A percentile compares a stretch with the other conserved stretches of the same genome.
Conservation (phyloP, 768 basidiomycete genomes). For the Chlorophyllum brunneum region DNA sequence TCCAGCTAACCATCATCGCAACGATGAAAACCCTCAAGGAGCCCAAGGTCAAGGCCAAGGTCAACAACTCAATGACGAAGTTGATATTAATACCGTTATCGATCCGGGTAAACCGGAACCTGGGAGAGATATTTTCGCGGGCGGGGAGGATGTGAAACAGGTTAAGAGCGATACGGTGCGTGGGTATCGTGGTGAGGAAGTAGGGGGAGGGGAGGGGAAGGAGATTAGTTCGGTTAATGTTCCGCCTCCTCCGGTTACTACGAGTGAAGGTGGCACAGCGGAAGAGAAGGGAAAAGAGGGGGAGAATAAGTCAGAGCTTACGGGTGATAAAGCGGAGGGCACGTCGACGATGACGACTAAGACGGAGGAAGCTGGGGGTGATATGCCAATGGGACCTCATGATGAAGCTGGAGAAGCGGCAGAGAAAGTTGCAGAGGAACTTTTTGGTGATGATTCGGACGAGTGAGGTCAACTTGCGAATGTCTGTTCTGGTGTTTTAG, state of each 20-base stretch:
- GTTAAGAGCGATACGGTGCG: slow-evolving; percentile 38
- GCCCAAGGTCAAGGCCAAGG: slow-evolving; percentile 2
- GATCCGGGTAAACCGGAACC: slow-evolving; percentile 59
- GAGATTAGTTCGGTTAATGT: slow-evolving; percentile 31
- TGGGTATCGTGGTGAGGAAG: slow-evolving; percentile 12
- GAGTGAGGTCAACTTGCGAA: too few species aligned
- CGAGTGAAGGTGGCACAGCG: slow-evolving; percentile 5
- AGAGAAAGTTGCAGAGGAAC: slow-evolving; percentile 39
- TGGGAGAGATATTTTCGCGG: slow-evolving; percentile 62
- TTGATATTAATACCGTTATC: slow-evolving; percentile 25
- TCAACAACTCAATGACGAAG: slow-evolving; percentile 11
- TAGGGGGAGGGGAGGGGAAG: slow-evolving; percentile 28
- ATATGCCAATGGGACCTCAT: slow-evolving; percentile 30
- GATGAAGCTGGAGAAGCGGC: slow-evolving; percentile 48
- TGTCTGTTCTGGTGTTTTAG: too few species aligned
- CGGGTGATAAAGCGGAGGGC: background rate
- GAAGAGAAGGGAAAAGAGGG: slow-evolving; percentile 9
- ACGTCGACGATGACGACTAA: slow-evolving; percentile 9
- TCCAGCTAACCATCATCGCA: background rate
- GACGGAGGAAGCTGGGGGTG: background rate
- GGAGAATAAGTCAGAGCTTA: slow-evolving; percentile 10
- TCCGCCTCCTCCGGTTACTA: slow-evolving; percentile 11
- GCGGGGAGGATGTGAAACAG: background rate
- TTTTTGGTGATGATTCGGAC: slow-evolving; percentile 7
- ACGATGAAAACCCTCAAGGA: background rate